Evolutionary conservation across 768 basidiomycete genomes (phyloP), one percentile per base, ranked within the genome.

Genomic region (Gloeostereum incarnatum): DNA sequence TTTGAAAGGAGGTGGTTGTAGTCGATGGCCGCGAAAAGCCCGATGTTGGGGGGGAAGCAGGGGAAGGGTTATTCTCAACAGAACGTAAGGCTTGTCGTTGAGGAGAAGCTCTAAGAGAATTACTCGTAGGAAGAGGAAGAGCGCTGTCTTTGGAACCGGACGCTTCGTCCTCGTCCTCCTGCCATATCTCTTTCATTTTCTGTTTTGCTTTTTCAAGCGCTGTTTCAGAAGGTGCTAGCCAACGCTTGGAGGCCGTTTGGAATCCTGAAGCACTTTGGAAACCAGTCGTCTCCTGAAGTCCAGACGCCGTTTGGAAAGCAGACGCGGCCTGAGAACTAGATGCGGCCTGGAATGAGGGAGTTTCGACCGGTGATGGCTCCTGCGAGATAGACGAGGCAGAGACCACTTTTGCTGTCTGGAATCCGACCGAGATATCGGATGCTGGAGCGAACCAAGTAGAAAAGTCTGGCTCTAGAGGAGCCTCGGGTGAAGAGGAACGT

Each of bases 191-290:
- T 19, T 56, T 59, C 50, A 78, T 59, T 45, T 63, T 71, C 30
- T 68, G 68, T 54, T 69, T 56, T 1, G 80, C 81, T 46, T 66
- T 67, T 6, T 64, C 69, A 6, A 81, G 51, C 1, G 81, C 75
- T 17, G 58, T 58, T 22, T 58, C 61, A 4, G 79, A 81, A 1
- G 80, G 80, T 10, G 56, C 50, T 14, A 77, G 49, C 7, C 63
- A 45, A n/a, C 59, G 56, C 29, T 67, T 59, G 2, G 55, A 53
- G 16, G 62, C 57, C 38, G 47, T 60, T 42, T 45, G 45, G 29
- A 63, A 58, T 10, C 53, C 60, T 13, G 44, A 33, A 6, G 29
- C 36, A 4, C n/a, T n/a, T n/a, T n/a, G 48, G 36, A n/a, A 36
- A 25, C 17, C 34, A 38, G 18, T 39, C 25, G 18, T 40, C 9